phyloP scores from a whole-genome alignment of 2,329 filamentous ascomycete species.

The Penicillium sp. region DNA sequence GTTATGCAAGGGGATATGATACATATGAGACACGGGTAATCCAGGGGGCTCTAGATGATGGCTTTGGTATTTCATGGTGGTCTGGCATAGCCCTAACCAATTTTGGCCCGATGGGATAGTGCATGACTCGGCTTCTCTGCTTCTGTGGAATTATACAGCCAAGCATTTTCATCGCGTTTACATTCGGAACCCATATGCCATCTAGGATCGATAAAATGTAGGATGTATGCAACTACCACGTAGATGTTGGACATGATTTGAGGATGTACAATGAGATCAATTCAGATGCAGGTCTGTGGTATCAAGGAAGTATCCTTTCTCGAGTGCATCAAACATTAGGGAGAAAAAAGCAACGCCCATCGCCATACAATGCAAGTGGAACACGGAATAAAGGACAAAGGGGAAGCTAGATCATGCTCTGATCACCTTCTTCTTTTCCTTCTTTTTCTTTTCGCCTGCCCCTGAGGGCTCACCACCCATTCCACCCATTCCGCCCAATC shows the following conservation, averaged over 20 bases:
- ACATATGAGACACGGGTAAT: too few species aligned
- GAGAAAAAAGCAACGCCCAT: conserved; percentile 32
- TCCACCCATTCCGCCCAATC: conserved; percentile 9
- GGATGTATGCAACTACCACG: neutral
- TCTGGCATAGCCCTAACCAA: neutral
- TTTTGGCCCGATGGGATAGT: neutral
- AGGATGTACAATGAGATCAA: conserved; percentile 7
- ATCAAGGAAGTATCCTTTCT: conserved; percentile 11
- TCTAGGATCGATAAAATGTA: neutral
- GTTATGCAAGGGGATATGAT: too few species aligned
- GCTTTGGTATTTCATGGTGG: neutral
- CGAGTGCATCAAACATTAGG: conserved; percentile 9
- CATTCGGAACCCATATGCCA: neutral
- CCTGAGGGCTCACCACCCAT: conserved; percentile 39
- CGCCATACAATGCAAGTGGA: conserved; percentile 42
- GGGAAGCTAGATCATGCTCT: conserved; percentile 37
- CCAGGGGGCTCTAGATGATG: neutral
- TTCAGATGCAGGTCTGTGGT: conserved; percentile 6
- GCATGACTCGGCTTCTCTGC: neutral
- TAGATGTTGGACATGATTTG: neutral
- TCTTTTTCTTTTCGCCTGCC: conserved; percentile 45
- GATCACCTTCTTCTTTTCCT: conserved; percentile 50
- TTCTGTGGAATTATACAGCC: neutral
- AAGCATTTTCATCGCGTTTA: neutral
- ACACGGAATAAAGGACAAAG: conserved; percentile 20